Base-by-base conservation (phyloP, 768 basidiomycete genomes). In the Tremella mesenterica region DNA sequence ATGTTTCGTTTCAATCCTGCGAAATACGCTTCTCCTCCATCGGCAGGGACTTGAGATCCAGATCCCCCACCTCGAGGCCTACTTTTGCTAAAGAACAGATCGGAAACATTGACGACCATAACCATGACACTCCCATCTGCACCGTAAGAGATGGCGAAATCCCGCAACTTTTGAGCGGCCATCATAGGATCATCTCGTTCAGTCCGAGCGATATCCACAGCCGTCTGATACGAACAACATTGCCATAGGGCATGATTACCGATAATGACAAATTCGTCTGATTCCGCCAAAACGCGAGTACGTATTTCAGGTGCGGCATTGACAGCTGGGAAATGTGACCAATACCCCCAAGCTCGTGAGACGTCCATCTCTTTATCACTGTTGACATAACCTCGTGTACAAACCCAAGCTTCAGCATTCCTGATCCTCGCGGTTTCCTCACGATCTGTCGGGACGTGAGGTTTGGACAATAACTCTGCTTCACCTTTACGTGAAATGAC, bases 81-180 rank as follows among this genome's bases (percentile, higher is more conserved):
- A 33, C 54, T 45, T n/a, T 59, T 52, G 2, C 63, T 59, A 48
- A 60, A 38, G 76, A 91, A 87, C 28, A 92, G 76, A 66, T 88
- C 89, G 8, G 80, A 81, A 20, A 95, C 77, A 46, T 81, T 81
- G 61, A 97, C 81, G 30, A 96, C 90, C 93, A 97, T 97, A 75
- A 97, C 91, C 91, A 97, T 96, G 44, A 85, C 86, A 56, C 84
- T 87, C 13, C 88, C 88, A 50, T 86, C 83, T 16, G 91, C 88
- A 1, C 95, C 95, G 73, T 96, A 96, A 61, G 88, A 89, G 67
- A 99, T 88, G 7, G 95, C 90, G 58, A 96, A 87, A 71, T 99
- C 95, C 44, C 95, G 81, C 36, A 99, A 74, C 76, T 95, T 97
- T 76, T 96, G 92, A 0, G 95, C 89, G 4, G 95, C 95, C 66